Base-by-base conservation (phyloP, 495 filamentous ascomycete genomes). In the Neurospora sp. region DNA sequence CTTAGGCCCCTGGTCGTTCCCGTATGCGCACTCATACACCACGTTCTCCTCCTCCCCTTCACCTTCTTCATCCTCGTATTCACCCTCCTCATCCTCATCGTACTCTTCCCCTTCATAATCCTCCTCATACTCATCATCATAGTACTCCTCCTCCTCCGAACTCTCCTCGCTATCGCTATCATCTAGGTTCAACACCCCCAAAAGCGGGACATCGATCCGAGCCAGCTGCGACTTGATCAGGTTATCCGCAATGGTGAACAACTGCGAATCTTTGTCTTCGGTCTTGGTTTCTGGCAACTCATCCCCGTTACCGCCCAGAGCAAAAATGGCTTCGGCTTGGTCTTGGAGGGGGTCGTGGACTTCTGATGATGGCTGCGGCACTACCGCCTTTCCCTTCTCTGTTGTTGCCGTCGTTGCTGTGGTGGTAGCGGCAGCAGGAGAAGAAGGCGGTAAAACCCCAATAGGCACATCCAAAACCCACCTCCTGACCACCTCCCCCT, bases 161-260 rank as follows among this genome's bases (percentile, higher is more conserved):
- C 74, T 72, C 76, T 79, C 70, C 72, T 80, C 79, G 14, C 75
- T 78, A 16, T 81, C 81, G 71, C 79, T 81, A 66, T 80, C 78
- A 31, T 82, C 80, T 70, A 82, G 80, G 16, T 74, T 76, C 54
- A 82, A 70, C 35, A 73, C 73, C 20, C 81, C 79, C 66, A 82
- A 69, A 59, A 82, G 35, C 46, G 80, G 81, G 39, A 82, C 76
- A n/a, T 81, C 79, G 39, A 79, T 76, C 69, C 76, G 54, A 35
- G 77, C 76, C 71, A 81, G 71, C 66, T 82, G 80, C 46, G 77
- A 80, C 73, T 78, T 82, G 76, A 82, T 82, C 18, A 82, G 46
- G 44, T 81, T 77, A 42, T 80, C 80, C 23, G 81, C 79, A 42
- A 82, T 73, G 27, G 71, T 70, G 27, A 78, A 81, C 31, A 82